A percentile compares a stretch with the other conserved stretches of the same genome.
phyloP scores from a whole-genome alignment of 139 green algal genomes.

The Nannochloris sp. region DNA sequence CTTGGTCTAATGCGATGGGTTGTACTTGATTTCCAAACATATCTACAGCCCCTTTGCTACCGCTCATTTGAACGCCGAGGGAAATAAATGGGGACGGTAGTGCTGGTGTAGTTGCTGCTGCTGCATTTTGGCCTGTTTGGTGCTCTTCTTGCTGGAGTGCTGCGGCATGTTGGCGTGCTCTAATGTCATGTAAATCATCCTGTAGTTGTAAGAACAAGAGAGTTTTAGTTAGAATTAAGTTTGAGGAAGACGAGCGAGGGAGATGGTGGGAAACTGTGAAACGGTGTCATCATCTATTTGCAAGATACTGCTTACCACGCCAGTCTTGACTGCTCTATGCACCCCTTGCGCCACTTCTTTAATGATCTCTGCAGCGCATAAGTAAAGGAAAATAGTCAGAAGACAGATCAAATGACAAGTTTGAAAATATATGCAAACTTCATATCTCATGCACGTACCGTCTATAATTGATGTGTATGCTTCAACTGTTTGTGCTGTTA shows the following conservation, averaged over 20 bases:
- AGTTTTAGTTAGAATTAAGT: no score
- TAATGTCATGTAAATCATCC: slow-evolving; percentile 19
- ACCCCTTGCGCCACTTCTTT: slow-evolving; percentile 52
- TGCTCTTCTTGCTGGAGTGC: neutral
- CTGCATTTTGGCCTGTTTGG: neutral
- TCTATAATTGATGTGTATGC: slow-evolving; percentile 24
- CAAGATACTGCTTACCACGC: slow-evolving; percentile 2
- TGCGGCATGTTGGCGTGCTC: neutral
- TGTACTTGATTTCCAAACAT: slow-evolving; percentile 72
- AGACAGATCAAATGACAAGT: neutral
- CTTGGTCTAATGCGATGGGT: slow-evolving; percentile 58
- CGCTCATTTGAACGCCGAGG: slow-evolving; percentile 8
- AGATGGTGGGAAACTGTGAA: no score
- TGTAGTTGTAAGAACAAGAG: no score
- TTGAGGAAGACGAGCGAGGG: no score
- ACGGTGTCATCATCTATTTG: neutral
- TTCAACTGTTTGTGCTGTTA: neutral
- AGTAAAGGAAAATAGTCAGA: neutral
- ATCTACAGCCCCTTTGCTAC: slow-evolving; percentile 30
- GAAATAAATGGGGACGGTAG: neutral
- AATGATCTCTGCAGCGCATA: slow-evolving; percentile 32
- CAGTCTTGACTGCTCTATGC: slow-evolving; percentile 38
- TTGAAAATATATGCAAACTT: neutral
- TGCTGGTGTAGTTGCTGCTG: no score
- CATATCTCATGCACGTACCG: slow-evolving; percentile 1